Percentiles rank a stretch among this genome's conserved stretches.
Conservation (phyloP, 2,329 filamentous ascomycete species). For the Cercospora beticola region DNA sequence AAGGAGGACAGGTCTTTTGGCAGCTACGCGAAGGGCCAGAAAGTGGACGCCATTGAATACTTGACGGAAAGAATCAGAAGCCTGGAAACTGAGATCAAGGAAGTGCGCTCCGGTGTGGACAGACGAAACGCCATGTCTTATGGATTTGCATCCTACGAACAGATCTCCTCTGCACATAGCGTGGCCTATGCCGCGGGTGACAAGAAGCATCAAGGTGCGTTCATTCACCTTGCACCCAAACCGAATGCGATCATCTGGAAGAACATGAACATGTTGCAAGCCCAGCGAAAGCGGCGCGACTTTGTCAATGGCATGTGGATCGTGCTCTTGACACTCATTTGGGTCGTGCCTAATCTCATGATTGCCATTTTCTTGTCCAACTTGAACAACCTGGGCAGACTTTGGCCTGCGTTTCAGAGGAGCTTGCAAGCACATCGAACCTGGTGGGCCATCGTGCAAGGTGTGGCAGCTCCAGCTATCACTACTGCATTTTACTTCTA, state of each 20-base stretch:
- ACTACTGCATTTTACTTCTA: conserved; percentile 85
- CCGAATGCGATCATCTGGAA: conserved; percentile 96
- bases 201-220: conserved; percentile 77
- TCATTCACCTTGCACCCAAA: conserved; percentile 74
- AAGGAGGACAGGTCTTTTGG: conserved; percentile 65
- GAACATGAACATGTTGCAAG: conserved; percentile 73
- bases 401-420: conserved; percentile 74
- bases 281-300: conserved; percentile 68
- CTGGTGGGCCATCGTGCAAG: conserved; percentile 85
- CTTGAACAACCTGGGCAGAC: conserved; percentile 71
- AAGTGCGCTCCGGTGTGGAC: conserved; percentile 78
- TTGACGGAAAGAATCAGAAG: conserved; percentile 79
- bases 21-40: conserved; percentile 65
- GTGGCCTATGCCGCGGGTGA: conserved; percentile 80
- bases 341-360: conserved; percentile 88
- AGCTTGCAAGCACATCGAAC: conserved; percentile 62
- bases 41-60: conserved; percentile 93
- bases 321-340: conserved; percentile 73
- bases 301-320: conserved; percentile 86
- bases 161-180: conserved; percentile 81
- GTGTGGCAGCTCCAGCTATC: conserved; percentile 83
- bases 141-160: conserved; percentile 91
- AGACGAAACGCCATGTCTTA: conserved; percentile 85
- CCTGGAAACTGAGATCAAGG: conserved; percentile 79
- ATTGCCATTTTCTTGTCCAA: conserved; percentile 94